Evolutionary conservation across 495 filamentous ascomycete species (phyloP).

Genomic region (Amphirosellinia nigrospora): DNA sequence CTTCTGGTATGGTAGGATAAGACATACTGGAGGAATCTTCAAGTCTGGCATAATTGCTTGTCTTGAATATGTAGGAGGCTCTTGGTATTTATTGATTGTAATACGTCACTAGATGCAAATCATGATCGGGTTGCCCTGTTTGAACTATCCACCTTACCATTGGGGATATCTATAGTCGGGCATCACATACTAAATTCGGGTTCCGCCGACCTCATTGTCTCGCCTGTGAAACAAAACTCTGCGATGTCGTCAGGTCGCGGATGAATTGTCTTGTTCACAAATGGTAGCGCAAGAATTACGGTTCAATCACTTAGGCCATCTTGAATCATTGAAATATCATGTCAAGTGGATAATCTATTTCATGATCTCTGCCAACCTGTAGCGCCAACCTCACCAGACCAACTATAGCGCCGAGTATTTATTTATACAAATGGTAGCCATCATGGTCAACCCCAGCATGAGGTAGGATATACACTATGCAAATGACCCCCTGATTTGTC

Average conservation of each 20-base stretch:
- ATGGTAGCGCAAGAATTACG: neutral
- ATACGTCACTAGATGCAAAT: neutral
- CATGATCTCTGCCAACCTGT: neutral
- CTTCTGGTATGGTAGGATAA: neutral
- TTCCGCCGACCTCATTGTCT: neutral
- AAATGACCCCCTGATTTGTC: constrained; percentile 12
- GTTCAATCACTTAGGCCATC: neutral
- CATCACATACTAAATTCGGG: neutral
- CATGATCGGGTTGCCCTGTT: neutral
- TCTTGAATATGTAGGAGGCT: neutral
- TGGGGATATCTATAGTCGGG: neutral
- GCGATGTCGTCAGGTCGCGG: neutral
- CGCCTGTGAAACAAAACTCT: neutral
- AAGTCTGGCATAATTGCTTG: neutral
- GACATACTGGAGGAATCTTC: no score
- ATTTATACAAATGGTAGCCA: constrained; percentile 13
- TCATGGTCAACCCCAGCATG: neutral
- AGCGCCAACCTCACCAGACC: neutral
- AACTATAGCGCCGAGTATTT: neutral
- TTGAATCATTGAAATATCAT: neutral
- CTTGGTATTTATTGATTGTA: neutral
- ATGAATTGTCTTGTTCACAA: neutral
- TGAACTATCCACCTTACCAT: neutral
- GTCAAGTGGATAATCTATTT: neutral
- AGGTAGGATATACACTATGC: constrained; percentile 2